A percentile compares a stretch with the other conserved stretches of the same genome.
Conservation (phyloP, 2,329 filamentous ascomycete genomes). For the Nigrospora sphaerica region DNA sequence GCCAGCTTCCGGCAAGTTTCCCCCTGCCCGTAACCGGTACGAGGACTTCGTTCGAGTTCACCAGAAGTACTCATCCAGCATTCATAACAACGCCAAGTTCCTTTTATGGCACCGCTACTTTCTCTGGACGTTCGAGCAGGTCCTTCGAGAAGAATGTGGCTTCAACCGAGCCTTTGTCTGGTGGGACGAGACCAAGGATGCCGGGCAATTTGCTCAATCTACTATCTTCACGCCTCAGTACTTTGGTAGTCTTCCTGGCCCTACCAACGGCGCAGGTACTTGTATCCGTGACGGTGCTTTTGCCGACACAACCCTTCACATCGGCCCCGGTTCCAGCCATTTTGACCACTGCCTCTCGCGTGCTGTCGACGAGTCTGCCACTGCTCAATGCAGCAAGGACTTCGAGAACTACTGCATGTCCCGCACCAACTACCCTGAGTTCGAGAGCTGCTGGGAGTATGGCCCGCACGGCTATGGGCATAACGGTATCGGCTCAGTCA, state of each 20-base stretch:
- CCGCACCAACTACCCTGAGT: conserved; percentile 4
- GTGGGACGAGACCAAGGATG: conserved; percentile 27
- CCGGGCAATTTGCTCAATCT: conserved; percentile 18
- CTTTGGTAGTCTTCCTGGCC: conserved; percentile 20
- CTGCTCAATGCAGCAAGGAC: conserved; percentile 13
- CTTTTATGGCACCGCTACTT: conserved; percentile 22
- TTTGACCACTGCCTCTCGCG: conserved; percentile 23
- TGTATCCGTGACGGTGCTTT: conserved; percentile 20
- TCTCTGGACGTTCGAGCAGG: conserved; percentile 8
- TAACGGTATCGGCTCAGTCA: conserved; percentile 21
- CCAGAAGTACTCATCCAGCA: conserved; percentile 20
- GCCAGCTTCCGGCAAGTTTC: conserved; percentile 16
- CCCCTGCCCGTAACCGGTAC: conserved; percentile 19
- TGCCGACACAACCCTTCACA: conserved; percentile 10
- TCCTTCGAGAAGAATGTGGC: conserved; percentile 22
- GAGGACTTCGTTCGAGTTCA: conserved; percentile 25
- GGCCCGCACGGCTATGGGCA: too few relatives aligned
- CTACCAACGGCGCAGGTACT: conserved; percentile 16
- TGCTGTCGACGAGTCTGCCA: conserved; percentile 19
- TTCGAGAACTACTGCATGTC: conserved; percentile 7
- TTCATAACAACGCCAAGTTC: conserved; percentile 24
- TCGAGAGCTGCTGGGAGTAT: conserved; percentile 6
- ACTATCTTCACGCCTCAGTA: conserved; percentile 20
- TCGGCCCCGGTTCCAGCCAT: conserved; percentile 13
- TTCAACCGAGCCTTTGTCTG: conserved; percentile 21